Percentiles rank a stretch among this genome's conserved stretches.
phyloP scores from a whole-genome alignment of 495 filamentous ascomycete species.

The Ramalina peruviana region DNA sequence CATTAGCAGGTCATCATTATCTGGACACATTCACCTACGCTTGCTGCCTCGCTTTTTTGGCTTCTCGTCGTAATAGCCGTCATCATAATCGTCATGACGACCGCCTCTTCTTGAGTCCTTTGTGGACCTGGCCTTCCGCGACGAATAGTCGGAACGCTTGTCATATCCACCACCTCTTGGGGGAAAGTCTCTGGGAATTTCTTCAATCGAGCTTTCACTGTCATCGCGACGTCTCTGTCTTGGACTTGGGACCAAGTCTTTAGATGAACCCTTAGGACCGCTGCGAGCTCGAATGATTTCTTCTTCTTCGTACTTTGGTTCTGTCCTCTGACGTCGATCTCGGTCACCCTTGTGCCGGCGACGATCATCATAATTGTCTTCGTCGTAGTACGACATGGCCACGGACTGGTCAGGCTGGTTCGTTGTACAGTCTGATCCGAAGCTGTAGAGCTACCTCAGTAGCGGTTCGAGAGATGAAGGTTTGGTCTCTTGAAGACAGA shows the following conservation, averaged over 20 bases:
- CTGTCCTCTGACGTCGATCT: constrained; percentile 4
- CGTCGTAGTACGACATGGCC: constrained; percentile 11
- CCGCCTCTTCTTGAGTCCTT: constrained; percentile 21
- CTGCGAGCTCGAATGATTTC: constrained; percentile 13
- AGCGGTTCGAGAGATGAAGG: neutral
- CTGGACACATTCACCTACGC: constrained; percentile 19
- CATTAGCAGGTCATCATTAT: neutral
- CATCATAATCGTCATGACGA: constrained; percentile 18
- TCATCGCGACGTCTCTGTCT: constrained; percentile 28
- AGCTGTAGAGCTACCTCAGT: constrained; percentile 17
- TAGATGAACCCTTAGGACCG: constrained; percentile 4
- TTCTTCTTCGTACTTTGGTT: constrained; percentile 11
- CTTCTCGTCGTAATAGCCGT: constrained; percentile 44
- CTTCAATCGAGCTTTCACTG: constrained; percentile 51
- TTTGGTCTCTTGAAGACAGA: no score
- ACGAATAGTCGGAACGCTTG: constrained; percentile 25
- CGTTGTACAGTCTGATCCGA: constrained; percentile 5
- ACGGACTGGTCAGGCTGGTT: constrained; percentile 1
- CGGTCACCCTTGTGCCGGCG: constrained; percentile 6
- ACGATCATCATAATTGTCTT: constrained; percentile 7
- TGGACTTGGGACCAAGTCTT: constrained; percentile 33
- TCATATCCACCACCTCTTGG: constrained; percentile 35
- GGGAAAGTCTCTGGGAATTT: constrained; percentile 53
- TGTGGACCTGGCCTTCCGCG: constrained; percentile 34
- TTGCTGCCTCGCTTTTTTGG: constrained; percentile 34